Base-by-base conservation (phyloP, 2,329 filamentous ascomycete species). In the Lachnellula hyalina region DNA sequence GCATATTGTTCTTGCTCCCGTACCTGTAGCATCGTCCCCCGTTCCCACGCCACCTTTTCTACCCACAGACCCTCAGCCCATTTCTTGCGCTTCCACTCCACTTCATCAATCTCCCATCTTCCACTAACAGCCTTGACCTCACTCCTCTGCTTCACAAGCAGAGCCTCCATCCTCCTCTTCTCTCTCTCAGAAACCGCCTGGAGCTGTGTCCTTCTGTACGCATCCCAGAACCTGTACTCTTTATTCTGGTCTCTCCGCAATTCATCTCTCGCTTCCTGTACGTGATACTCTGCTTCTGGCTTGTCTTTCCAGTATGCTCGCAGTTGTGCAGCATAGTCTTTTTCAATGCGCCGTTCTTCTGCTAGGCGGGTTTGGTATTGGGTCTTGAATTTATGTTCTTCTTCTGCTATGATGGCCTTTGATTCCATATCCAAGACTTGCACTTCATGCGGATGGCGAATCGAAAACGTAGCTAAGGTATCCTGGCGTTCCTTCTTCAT, bases 51-150 rank as follows among this genome's bases (percentile, higher is more conserved):
- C 3, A 80, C 74, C 42, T 72, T 70, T 36, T 69, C 67, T 23
- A 75, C 65, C 80, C 80, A 83, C 53, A 67, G 70, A 54, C 70
- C 65, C 69, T 82, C 78, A 0, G 75, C 77, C 6, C 60, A 61
- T 47, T 70, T 70, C 49, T 69, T 72, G 51, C 61, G 68, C 35
- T 51, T 59, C 50, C 74, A 67, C 14, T 71, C 72, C 3, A 58
- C 61, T 45, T 65, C 62, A 35, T 61, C 55, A 36, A 59, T 57
- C 41, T 57, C 52, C 5, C 48, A 51, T 62, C 67, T 51, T 65
- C 71, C 72, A 69, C 76, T 73, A 48, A 76, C 61, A 66, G 79
- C 77, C 49, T 72, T 52, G 60, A 67, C 12, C 76, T 72, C 68
- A 67, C 79, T 75, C 0, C 72, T 74, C 1, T 65, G 64, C 52